A percentile compares a stretch with the other conserved stretches of the same genome.
Conservation (phyloP, 1,284 basidiomycete species). For the Melampsora occidentalis region DNA sequence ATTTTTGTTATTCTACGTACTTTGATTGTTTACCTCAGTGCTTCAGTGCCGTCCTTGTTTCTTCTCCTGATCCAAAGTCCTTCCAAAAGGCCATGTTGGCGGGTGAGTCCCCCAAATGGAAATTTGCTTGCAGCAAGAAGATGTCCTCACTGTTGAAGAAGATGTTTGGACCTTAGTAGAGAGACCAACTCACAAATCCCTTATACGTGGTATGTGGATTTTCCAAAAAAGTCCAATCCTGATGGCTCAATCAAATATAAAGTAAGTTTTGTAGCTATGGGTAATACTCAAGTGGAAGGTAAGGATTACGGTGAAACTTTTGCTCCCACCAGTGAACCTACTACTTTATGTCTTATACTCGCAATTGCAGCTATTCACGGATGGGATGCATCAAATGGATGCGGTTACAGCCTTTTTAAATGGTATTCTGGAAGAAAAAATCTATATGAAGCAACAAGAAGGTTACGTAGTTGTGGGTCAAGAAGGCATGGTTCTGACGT, state of each 20-base stretch:
- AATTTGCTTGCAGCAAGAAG: no score
- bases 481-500: not conserved
- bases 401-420: not conserved
- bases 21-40: no score
- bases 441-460: not conserved
- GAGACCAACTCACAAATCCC: not conserved
- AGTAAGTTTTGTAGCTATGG: not conserved
- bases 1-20: no score
- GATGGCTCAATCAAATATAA: not conserved
- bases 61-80: no score
- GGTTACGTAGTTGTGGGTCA: not conserved
- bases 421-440: not conserved
- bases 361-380: not conserved
- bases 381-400: not conserved
- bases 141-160: not conserved
- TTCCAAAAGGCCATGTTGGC: no score
- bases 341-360: not conserved
- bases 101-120: no score
- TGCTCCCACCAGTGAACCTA: not conserved
- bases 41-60: no score
- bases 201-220: not conserved
- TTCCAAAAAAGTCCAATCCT: not conserved
- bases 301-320: not conserved
- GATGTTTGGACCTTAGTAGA: not conserved
- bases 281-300: not conserved